Conservation (phyloP, 73 alveolate species). For the Paraurostyla sp. region DNA sequence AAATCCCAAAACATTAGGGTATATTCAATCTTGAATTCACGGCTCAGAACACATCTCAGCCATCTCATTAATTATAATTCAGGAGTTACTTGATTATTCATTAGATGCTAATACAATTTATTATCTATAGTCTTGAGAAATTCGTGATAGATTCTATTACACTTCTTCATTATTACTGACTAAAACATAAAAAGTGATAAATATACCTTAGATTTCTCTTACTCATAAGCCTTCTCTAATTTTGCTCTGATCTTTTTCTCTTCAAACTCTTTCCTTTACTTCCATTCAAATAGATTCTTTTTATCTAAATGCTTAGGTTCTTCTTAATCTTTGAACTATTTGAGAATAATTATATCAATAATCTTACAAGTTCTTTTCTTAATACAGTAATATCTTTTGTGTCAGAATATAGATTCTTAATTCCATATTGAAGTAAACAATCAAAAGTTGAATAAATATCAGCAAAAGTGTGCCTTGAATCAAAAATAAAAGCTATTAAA, state of each 20-base stretch:
- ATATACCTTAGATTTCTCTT: constrained; percentile 57
- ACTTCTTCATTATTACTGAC: constrained; percentile 76
- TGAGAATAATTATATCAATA: not conserved
- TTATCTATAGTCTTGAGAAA: constrained; percentile 66
- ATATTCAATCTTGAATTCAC: constrained; percentile 75
- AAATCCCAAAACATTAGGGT: constrained; percentile 76
- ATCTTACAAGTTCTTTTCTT: constrained; percentile 55
- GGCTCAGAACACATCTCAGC: constrained; percentile 80
- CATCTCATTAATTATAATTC: constrained; percentile 80
- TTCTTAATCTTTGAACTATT: constrained; percentile 26
- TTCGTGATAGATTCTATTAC: constrained; percentile 75
- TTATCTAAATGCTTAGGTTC: constrained; percentile 40
- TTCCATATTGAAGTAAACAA: constrained; percentile 12
- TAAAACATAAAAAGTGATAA: not conserved
- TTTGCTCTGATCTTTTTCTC: constrained; percentile 69
- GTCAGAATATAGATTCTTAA: constrained; percentile 42
- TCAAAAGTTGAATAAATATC: constrained; percentile 56
- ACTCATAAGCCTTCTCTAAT: constrained; percentile 66
- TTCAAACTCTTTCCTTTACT: constrained; percentile 58
- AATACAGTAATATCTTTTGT: constrained; percentile 54
- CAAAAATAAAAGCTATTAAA: constrained; percentile 37
- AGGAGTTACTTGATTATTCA: constrained; percentile 72
- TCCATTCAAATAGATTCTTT: constrained; percentile 59
- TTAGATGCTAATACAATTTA: constrained; percentile 69
- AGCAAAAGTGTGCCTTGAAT: constrained; percentile 56